phyloP scores from a whole-genome alignment of 768 basidiomycete genomes.

The Chlorophyllum brunneum region DNA sequence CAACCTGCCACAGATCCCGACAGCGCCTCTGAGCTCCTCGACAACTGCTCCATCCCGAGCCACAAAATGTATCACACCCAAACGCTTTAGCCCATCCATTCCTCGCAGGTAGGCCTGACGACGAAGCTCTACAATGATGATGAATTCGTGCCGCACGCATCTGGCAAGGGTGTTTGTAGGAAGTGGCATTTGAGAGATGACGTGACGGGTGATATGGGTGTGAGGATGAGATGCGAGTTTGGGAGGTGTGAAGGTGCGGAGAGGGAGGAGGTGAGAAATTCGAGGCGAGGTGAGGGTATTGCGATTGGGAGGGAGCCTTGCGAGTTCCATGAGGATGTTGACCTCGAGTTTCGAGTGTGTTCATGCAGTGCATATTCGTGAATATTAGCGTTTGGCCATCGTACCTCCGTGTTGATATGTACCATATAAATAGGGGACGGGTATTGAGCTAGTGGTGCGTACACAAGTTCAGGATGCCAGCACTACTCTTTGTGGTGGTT shows the following conservation, averaged over 20 bases:
- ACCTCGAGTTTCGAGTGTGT: constrained; percentile 14
- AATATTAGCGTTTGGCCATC: no score
- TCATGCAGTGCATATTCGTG: neutral
- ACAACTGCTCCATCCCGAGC: constrained; percentile 71
- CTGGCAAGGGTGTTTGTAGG: constrained; percentile 64
- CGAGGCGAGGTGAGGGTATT: constrained; percentile 46
- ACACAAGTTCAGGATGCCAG: no score
- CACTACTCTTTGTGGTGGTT: no score
- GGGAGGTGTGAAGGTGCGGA: constrained; percentile 22
- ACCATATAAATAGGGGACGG: no score
- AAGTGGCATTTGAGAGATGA: constrained; percentile 57
- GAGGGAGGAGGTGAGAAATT: constrained; percentile 25
- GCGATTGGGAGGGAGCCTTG: constrained; percentile 59
- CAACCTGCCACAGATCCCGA: constrained; percentile 55
- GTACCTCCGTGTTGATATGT: no score
- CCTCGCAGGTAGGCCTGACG: constrained; percentile 38
- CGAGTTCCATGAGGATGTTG: constrained; percentile 50
- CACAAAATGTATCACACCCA: constrained; percentile 73
- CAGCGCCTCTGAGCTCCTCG: constrained; percentile 71
- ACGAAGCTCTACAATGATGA: constrained; percentile 46
- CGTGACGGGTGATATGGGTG: constrained; percentile 51
- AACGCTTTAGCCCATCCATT: constrained; percentile 79
- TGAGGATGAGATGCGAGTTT: constrained; percentile 30
- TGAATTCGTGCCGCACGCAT: constrained; percentile 64
- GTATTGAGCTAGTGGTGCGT: no score